phyloP scores from a whole-genome alignment of 306 rosid species.

The Pachyrhizus erosus region DNA sequence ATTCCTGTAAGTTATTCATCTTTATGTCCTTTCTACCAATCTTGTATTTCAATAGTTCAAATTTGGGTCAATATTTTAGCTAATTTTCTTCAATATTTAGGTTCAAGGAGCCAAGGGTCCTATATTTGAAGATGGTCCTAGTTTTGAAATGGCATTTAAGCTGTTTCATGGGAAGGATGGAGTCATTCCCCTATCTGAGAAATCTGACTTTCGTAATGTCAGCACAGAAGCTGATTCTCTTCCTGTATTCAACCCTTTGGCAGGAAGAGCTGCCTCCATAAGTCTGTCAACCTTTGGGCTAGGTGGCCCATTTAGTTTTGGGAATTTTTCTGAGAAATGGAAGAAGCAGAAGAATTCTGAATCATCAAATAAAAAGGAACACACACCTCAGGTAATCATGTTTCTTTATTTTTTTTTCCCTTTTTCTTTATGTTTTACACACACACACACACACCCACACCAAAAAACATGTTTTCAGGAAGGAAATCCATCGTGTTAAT shows the following conservation, averaged over 20 bases:
- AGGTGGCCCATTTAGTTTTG: slow-evolving; percentile 74
- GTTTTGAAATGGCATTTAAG: slow-evolving; percentile 74
- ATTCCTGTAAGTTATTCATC: slow-evolving; percentile 56
- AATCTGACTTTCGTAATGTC: slow-evolving; percentile 41
- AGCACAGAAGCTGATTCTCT: slow-evolving; percentile 47
- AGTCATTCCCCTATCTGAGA: slow-evolving; percentile 71
- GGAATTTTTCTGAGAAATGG: slow-evolving; percentile 72
- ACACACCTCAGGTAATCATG: slow-evolving; percentile 59
- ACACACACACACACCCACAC: not conserved
- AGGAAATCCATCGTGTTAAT: not conserved
- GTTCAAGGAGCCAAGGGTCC: slow-evolving; percentile 71
- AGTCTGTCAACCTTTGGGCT: slow-evolving; percentile 76
- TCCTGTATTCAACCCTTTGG: slow-evolving; percentile 78
- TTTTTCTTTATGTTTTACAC: not conserved
- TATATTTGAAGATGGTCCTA: slow-evolving; percentile 83
- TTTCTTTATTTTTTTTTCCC: not conserved
- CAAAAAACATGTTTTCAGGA: slow-evolving; percentile 15
- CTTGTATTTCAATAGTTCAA: not conserved
- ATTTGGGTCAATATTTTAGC: not conserved
- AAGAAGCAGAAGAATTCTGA: slow-evolving; percentile 69
- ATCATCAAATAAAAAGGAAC: slow-evolving; percentile 57
- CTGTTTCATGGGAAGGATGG: slow-evolving; percentile 91
- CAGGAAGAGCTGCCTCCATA: slow-evolving; percentile 72
- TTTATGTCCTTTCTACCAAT: not conserved
- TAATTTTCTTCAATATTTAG: slow-evolving; percentile 37